phyloP scores from a whole-genome alignment of 768 basidiomycete genomes.

The Pleurotus citrinopileatus region DNA sequence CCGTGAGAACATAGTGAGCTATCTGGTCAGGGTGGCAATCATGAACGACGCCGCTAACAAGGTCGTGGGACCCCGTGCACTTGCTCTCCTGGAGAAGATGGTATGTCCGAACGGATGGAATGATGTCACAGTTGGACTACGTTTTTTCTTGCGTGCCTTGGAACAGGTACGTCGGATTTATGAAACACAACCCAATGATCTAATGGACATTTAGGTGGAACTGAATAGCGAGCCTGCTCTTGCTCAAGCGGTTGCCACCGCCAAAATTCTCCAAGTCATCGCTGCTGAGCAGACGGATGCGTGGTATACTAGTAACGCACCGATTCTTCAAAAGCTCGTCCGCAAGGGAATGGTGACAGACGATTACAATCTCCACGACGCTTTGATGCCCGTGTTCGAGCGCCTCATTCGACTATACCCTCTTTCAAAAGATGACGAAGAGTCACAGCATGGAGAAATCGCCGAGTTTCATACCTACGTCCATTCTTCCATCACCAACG shows the following conservation, averaged over 20 bases:
- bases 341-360: constrained; percentile 85
- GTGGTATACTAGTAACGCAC: constrained; percentile 77
- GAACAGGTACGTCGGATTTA: constrained; percentile 56
- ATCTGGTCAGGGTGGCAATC: constrained; percentile 88
- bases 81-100: constrained; percentile 70
- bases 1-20: constrained; percentile 91
- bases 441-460: constrained; percentile 69
- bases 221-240: constrained; percentile 64
- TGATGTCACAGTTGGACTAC: constrained; percentile 88
- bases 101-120: constrained; percentile 84
- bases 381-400: constrained; percentile 80
- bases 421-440: constrained; percentile 66
- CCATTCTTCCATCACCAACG: constrained; percentile 72
- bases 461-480: constrained; percentile 79
- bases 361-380: constrained; percentile 76
- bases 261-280: constrained; percentile 87
- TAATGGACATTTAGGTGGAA: constrained; percentile 52
- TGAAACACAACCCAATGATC: constrained; percentile 5
- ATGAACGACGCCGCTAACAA: constrained; percentile 49
- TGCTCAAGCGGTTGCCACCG: constrained; percentile 71
- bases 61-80: constrained; percentile 57
- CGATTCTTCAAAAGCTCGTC: constrained; percentile 75
- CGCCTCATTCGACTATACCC: constrained; percentile 76
- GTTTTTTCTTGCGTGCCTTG: constrained; percentile 84
- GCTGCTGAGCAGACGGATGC: constrained; percentile 76